These are phyloP conservation scores for Elaeis oleifera DNA, from an alignment of 202 grass and related monocot species.

Conservation along the genomic window DNA sequence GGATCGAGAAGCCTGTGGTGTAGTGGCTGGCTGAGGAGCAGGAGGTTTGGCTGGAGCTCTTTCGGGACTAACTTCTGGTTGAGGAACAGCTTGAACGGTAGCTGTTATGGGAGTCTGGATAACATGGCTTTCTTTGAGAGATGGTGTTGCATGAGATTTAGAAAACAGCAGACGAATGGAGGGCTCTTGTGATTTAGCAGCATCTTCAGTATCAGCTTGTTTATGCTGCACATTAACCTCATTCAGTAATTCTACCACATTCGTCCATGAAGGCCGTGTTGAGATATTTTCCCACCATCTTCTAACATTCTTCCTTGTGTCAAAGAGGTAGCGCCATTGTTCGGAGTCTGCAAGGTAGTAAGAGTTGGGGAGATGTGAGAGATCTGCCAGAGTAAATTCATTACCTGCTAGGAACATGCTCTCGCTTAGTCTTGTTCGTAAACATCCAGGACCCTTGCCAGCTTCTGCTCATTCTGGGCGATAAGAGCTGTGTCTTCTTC, in stretches of 20 bases:
- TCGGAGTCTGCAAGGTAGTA: constrained; percentile 44
- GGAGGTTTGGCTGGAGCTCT: too few relatives aligned
- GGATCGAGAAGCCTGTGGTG: too few relatives aligned
- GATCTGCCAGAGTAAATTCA: constrained; percentile 79
- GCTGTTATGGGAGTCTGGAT: too few relatives aligned
- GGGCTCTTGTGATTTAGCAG: neutral
- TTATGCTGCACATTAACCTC: neutral
- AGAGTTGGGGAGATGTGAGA: constrained; percentile 81
- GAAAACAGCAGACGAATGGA: neutral
- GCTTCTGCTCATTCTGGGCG: constrained; percentile 26
- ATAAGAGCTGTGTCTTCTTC: constrained; percentile 1
- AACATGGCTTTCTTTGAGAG: neutral
- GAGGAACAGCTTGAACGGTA: neutral
- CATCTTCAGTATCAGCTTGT: neutral
- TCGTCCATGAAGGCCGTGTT: constrained; percentile 39
- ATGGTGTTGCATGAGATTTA: neutral
- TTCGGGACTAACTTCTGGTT: neutral
- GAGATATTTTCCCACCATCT: constrained; percentile 85
- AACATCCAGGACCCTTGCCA: constrained; percentile 70
- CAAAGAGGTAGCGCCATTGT: constrained; percentile 52
- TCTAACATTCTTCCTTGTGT: constrained; percentile 72
- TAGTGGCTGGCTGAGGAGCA: too few relatives aligned
- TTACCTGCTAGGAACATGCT: constrained; percentile 65
- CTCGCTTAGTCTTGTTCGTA: constrained; percentile 83
- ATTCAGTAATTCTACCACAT: constrained; percentile 35